Evolutionary conservation across 768 basidiomycete species (phyloP), one percentile per base, ranked within the genome.

Genomic region (Lactifluus rugatus): DNA sequence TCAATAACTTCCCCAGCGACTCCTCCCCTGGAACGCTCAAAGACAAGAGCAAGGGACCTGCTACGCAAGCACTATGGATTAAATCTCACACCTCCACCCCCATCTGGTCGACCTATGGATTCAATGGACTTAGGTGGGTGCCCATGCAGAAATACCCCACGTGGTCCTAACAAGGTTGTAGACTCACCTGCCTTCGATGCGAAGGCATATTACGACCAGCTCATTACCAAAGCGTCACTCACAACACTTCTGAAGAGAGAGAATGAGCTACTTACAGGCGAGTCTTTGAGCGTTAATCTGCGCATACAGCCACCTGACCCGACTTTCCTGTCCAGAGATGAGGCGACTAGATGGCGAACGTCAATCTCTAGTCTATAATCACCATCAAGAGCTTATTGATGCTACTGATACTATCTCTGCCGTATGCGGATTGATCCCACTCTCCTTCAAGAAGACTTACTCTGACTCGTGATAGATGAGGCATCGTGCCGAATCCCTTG

Each of bases 381-480:
- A 94, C 67, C 93, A 96, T 66, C 91, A 93, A 58, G 93, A 96
- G 63, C 83, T 96, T 19, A 93, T 96, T 51, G 89, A 90, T 1
- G 93, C 93, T 2, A 91, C 87, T 58, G 89, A 93, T 65, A 95
- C 93, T 9, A 95, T 96, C 62, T 83, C 85, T 59, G 82, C 85
- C 5, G 91, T 93, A 70, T 19, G 83, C 65, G 32, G 2, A 47
- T 31, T 39, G 42, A 9, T 51, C 56, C 5, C 26, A 34, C 46
- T n/a, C 28, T 34, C 28, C 9, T 23, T 23, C 21, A 9, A 5
- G 19, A 16, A 42, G 9, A 25, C 47, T 6, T 13, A 11, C 53
- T 21, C 32, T 9, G 5, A 48, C n/a, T 56, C 21, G n/a, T 31
- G 41, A 48, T 63, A 93, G 92, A 92, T 95, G 85, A 94, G 92